A percentile compares a stretch with the other conserved stretches of the same genome.
These are phyloP conservation scores for Macrotyloma uniflorum DNA, from an alignment of 306 rosid genomes.

Conservation along the genomic window DNA sequence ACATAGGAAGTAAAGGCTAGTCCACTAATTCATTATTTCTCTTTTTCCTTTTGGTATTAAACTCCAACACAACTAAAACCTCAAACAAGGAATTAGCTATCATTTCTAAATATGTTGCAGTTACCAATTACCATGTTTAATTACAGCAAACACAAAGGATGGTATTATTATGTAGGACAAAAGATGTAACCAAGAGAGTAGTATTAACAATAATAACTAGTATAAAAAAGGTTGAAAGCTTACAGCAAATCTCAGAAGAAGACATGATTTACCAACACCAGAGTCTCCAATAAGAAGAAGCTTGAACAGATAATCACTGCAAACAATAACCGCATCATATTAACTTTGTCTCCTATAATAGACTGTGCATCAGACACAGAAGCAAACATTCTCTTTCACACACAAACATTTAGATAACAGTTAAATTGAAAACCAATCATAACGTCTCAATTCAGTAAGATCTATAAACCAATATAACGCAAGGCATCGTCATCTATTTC, in stretches of 20 bases:
- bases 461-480: slow-evolving; percentile 6
- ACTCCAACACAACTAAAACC: slow-evolving; percentile 16
- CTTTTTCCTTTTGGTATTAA: neutral
- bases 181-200: neutral
- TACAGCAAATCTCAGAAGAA: slow-evolving; percentile 98
- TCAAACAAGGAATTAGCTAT: neutral
- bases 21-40: slow-evolving; percentile 6
- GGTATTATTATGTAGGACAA: neutral
- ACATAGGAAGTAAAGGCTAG: neutral
- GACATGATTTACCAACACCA: slow-evolving; percentile 95
- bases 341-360: neutral
- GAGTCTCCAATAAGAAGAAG: slow-evolving; percentile 96
- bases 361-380: neutral
- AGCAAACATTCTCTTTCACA: neutral
- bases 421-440: neutral
- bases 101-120: neutral
- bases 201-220: slow-evolving; percentile 21
- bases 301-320: slow-evolving; percentile 96
- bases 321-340: slow-evolving; percentile 1
- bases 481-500: neutral
- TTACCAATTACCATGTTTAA: neutral
- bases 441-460: neutral
- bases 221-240: slow-evolving; percentile 38
- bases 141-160: neutral
- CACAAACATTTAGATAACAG: neutral